A percentile compares a stretch with the other conserved stretches of the same genome.
Conservation (phyloP, 768 basidiomycete genomes). For the button mushroom (Agaricus bisporus) region DNA sequence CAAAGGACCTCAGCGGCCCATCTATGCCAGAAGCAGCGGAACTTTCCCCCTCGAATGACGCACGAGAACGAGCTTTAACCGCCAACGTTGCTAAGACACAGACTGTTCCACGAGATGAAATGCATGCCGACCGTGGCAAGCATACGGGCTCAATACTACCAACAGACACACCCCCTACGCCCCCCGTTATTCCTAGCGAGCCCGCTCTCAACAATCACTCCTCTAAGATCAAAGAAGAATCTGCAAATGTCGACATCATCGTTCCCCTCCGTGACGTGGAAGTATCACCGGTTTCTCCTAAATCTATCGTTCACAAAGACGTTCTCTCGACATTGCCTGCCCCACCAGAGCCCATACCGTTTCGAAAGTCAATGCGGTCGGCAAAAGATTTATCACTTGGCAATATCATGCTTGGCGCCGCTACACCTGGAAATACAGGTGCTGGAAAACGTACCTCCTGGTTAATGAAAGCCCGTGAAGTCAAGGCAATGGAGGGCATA, state of each 20-base stretch:
- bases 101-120: background rate
- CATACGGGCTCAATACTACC: conserved; percentile 25
- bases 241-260: conserved; percentile 10
- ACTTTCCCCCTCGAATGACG: background rate
- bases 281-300: background rate
- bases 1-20: conserved; percentile 32
- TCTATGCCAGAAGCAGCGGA: conserved; percentile 16
- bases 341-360: conserved; percentile 63
- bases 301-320: background rate
- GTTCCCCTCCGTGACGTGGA: conserved; percentile 6
- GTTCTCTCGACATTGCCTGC: conserved; percentile 32
- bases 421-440: conserved; percentile 33
- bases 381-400: conserved; percentile 38
- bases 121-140: background rate
- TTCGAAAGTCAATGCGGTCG: conserved; percentile 60
- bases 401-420: conserved; percentile 24
- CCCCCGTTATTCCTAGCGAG: background rate
- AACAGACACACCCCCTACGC: conserved; percentile 20
- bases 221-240: background rate
- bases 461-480: conserved; percentile 73
- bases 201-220: background rate
- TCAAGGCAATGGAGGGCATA: conserved; percentile 58
- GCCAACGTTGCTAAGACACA: background rate
- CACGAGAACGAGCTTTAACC: background rate
- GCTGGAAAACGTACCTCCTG: conserved; percentile 72